Percentiles rank a stretch among this genome's conserved stretches.
These are phyloP conservation scores for Paracoccidioides lutzii DNA, from an alignment of 2,329 filamentous ascomycete species.

Conservation along the genomic window DNA sequence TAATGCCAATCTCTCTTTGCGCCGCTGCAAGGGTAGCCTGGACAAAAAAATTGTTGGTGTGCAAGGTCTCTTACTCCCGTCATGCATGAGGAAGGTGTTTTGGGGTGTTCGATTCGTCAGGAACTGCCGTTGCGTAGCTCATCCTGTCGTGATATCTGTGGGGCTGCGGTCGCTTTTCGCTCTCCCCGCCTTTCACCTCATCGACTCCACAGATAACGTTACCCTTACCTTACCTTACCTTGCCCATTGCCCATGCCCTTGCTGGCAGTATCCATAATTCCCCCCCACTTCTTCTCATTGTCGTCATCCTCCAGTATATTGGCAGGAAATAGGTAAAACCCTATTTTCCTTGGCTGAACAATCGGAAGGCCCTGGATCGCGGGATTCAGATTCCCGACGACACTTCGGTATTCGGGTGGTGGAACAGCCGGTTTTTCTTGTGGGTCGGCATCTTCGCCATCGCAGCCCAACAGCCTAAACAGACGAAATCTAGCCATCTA, in stretches of 20 bases:
- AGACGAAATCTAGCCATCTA: not conserved
- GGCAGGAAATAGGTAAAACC: not conserved
- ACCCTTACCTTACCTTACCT: no score
- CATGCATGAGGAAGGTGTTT: not conserved
- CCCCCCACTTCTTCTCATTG: not conserved
- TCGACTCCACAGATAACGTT: no score
- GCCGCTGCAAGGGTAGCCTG: slow-evolving; percentile 1
- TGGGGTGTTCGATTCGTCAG: not conserved
- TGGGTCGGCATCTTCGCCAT: not conserved
- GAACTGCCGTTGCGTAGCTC: not conserved
- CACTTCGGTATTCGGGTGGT: not conserved
- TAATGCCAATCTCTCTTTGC: no score
- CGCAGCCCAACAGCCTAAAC: not conserved
- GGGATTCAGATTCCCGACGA: not conserved
- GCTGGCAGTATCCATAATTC: not conserved
- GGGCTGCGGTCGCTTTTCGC: not conserved
- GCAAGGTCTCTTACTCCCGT: not conserved
- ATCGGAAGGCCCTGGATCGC: not conserved
- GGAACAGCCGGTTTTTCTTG: not conserved
- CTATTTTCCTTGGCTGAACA: not conserved
- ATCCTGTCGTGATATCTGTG: not conserved
- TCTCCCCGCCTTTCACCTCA: not conserved
- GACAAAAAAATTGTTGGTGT: not conserved
- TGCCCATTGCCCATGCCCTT: not conserved
- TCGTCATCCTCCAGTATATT: not conserved